Evolutionary conservation across 1,284 basidiomycete species (phyloP), one percentile per base, ranked within the genome.

Genomic region (Ustilago trichophora): DNA sequence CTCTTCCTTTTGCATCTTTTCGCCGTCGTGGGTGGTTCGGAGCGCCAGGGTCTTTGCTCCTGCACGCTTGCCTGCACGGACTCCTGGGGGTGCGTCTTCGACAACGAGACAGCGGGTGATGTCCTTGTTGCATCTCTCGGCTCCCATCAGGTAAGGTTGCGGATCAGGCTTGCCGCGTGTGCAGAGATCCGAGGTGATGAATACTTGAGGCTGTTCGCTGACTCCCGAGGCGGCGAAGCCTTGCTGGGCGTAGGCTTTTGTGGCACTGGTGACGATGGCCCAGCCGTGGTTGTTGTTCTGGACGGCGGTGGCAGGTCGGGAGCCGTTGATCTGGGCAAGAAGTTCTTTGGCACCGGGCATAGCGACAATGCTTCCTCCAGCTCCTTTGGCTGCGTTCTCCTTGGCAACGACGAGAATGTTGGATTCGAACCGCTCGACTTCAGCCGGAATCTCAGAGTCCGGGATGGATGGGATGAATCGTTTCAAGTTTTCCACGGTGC

Each of bases 241-340:
- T 16, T 71, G 51, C 22, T 68, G 66, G 2, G 78, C 79, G 36
- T 81, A 81, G 10, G 76, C 78, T 26, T 73, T 55, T 7, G 79
- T 81, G 6, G 79, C 79, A 18, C 72, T 63, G 8, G 79, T 81
- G n/a, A 80, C 78, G 34, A 81, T 81, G 3, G 78, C 77, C 79
- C 79, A 81, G n/a, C 79, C 76, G 18, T 55, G 54, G 26, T 73
- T 60, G n/a, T 42, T 44, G 4, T 26, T 37, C 13, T 45, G 27
- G 8, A 51, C 24, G 7, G 52, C 53, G 6, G 40, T n/a, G 2
- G 19, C 10, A 4, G 64, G 62, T 8, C 66, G 48, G 3, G 53
- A 50, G 3, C 26, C 27, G 54, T 75, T 78, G 58, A 77, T 67
- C 50, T 78, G 63, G 5, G 41, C 16, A 5, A 81, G 49, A 32